Evolutionary conservation across 208 protist species (phyloP).

Genomic region (Strigomonas galati): DNA sequence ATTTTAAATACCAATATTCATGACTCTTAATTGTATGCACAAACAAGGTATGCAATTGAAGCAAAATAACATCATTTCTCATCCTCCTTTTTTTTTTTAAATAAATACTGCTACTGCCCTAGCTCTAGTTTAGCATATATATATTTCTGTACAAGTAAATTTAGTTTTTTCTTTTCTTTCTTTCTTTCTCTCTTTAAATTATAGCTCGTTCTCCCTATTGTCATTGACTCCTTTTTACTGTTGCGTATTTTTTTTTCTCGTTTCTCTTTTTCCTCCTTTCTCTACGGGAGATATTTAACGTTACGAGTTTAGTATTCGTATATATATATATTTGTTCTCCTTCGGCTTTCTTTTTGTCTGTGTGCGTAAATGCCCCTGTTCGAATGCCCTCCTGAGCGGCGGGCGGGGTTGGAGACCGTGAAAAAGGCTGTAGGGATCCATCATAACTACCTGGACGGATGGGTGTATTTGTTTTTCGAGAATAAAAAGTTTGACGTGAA

Average conservation of each 20-base stretch:
- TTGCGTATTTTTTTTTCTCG: not conserved
- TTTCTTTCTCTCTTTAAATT: conserved; percentile 5
- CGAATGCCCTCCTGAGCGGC: conserved; percentile 36
- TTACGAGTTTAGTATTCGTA: too few species aligned
- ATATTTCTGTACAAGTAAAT: not conserved
- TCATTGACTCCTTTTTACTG: not conserved
- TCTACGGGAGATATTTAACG: not conserved
- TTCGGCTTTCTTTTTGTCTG: not conserved
- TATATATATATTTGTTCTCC: not conserved
- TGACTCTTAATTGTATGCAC: not conserved
- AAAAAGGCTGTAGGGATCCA: conserved; percentile 45
- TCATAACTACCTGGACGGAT: conserved; percentile 59
- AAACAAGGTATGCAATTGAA: not conserved
- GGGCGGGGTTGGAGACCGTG: conserved; percentile 49
- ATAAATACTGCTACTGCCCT: not conserved
- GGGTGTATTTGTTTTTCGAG: conserved; percentile 69
- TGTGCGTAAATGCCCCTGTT: conserved; percentile 22
- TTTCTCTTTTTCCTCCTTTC: conserved; percentile 2
- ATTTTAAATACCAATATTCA: not conserved
- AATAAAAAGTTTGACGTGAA: conserved; percentile 77
- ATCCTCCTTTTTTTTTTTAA: not conserved
- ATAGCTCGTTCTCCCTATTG: not conserved
- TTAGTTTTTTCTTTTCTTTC: conserved; percentile 13
- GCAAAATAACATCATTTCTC: too few species aligned
- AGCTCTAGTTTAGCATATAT: not conserved